Conservation (phyloP, 2,329 filamentous ascomycete genomes). For the Tolypocladium inflatum region DNA sequence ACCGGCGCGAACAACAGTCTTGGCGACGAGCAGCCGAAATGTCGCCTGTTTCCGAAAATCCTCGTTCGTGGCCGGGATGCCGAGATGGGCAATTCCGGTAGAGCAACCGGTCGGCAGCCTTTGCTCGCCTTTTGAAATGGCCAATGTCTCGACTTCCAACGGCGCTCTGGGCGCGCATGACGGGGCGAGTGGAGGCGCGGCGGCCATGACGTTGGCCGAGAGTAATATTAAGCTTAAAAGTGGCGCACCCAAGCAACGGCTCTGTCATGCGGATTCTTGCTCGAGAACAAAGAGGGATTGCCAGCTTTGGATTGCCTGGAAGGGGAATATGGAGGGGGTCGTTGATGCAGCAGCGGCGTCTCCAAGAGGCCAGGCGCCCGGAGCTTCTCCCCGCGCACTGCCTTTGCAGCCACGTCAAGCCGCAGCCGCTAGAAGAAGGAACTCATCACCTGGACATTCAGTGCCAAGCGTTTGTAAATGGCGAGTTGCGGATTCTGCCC, state of each 20-base stretch:
- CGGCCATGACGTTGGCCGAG: background rate
- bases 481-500: too few species aligned
- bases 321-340: background rate
- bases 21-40: background rate
- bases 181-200: background rate
- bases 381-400: too few species aligned
- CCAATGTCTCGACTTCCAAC: background rate
- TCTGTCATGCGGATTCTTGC: background rate
- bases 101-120: too few species aligned
- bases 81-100: background rate
- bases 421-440: too few species aligned
- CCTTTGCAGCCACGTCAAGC: too few species aligned
- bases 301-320: background rate
- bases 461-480: too few species aligned
- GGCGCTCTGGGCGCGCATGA: background rate
- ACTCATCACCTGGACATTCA: too few species aligned
- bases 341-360: background rate
- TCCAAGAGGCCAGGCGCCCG: too few species aligned
- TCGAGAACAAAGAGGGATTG: too few species aligned
- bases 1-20: background rate
- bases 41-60: background rate
- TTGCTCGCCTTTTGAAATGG: too few species aligned
- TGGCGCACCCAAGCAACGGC: background rate
- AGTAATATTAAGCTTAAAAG: background rate
- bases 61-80: background rate